These are phyloP conservation scores for Berberis vulgaris DNA, from an alignment of 164 flowering plant species.

Conservation along the genomic window DNA sequence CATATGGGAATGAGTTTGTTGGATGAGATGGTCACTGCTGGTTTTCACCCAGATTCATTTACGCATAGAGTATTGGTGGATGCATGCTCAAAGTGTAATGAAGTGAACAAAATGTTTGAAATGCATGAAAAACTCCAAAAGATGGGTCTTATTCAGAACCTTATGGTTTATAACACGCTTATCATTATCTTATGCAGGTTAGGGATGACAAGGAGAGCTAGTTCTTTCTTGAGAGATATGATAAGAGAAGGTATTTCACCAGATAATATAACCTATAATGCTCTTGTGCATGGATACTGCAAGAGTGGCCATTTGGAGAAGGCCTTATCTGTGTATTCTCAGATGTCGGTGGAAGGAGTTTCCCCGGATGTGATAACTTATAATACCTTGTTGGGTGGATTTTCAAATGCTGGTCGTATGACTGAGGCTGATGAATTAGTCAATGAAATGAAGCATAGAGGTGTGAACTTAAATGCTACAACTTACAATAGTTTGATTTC, in stretches of 20 bases:
- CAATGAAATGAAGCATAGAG: slow-evolving; percentile 49
- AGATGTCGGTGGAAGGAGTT: slow-evolving; percentile 55
- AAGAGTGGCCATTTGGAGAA: slow-evolving; percentile 45
- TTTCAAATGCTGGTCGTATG: slow-evolving; percentile 41
- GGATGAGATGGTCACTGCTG: slow-evolving; percentile 39
- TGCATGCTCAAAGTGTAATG: slow-evolving; percentile 43
- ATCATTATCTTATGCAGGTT: slow-evolving; percentile 51
- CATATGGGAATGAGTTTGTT: slow-evolving; percentile 43
- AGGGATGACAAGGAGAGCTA: slow-evolving; percentile 74
- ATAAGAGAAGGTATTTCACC: slow-evolving; percentile 35
- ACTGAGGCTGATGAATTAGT: slow-evolving; percentile 40
- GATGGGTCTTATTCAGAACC: slow-evolving; percentile 51
- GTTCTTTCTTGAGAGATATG: slow-evolving; percentile 53
- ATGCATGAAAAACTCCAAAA: slow-evolving; percentile 49
- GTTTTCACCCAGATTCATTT: slow-evolving; percentile 32
- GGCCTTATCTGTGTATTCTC: slow-evolving; percentile 38
- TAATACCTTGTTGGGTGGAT: slow-evolving; percentile 50
- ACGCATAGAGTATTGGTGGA: slow-evolving; percentile 45
- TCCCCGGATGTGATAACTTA: slow-evolving; percentile 58
- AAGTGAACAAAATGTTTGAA: slow-evolving; percentile 36
- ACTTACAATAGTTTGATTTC: slow-evolving; percentile 57
- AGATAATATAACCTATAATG: slow-evolving; percentile 62
- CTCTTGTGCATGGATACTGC: slow-evolving; percentile 64
- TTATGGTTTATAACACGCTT: slow-evolving; percentile 45
- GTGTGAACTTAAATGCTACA: slow-evolving; percentile 45